A percentile compares a stretch with the other conserved stretches of the same genome.
These are phyloP conservation scores for Diacronema lutheri DNA, from an alignment of 78 protist species.

Conservation along the genomic window DNA sequence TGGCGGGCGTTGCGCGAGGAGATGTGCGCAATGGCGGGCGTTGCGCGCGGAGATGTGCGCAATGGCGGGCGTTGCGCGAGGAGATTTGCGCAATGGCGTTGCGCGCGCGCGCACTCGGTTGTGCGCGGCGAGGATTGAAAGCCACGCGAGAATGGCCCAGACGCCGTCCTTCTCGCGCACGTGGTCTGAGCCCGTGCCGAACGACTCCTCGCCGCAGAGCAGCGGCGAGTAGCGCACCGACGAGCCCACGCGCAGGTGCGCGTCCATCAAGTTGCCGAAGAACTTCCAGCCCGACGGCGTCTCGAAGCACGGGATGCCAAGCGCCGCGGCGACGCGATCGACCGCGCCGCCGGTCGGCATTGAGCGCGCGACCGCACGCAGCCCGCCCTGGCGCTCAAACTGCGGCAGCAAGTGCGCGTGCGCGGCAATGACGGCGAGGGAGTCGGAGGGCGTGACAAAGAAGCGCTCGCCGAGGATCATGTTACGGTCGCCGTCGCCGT, in stretches of 20 bases:
- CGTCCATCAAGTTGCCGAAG: slow-evolving; percentile 93
- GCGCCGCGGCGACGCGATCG: slow-evolving; percentile 30
- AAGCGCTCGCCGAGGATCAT: slow-evolving; percentile 70
- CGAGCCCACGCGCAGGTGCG: slow-evolving; percentile 24
- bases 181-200: slow-evolving; percentile 84
- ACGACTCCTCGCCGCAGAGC: slow-evolving; percentile 94
- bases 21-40: no score
- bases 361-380: slow-evolving; percentile 87
- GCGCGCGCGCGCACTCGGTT: no score
- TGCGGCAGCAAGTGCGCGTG: slow-evolving; percentile 72
- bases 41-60: no score
- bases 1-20: no score
- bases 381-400: slow-evolving; percentile 47
- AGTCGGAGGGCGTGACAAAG: slow-evolving; percentile 95
- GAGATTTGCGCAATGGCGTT: no score
- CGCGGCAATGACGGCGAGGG: slow-evolving; percentile 90
- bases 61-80: no score
- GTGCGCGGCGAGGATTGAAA: slow-evolving; percentile 58
- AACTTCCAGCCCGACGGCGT: slow-evolving; percentile 94
- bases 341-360: slow-evolving; percentile 84
- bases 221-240: background rate
- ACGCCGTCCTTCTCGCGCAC: slow-evolving; percentile 97
- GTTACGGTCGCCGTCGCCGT: slow-evolving; percentile 87
- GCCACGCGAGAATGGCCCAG: slow-evolving; percentile 78
- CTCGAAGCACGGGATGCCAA: slow-evolving; percentile 64